These are phyloP conservation scores for Nannizzia gypsea DNA, from an alignment of 2,329 filamentous ascomycete species.

Conservation along the genomic window DNA sequence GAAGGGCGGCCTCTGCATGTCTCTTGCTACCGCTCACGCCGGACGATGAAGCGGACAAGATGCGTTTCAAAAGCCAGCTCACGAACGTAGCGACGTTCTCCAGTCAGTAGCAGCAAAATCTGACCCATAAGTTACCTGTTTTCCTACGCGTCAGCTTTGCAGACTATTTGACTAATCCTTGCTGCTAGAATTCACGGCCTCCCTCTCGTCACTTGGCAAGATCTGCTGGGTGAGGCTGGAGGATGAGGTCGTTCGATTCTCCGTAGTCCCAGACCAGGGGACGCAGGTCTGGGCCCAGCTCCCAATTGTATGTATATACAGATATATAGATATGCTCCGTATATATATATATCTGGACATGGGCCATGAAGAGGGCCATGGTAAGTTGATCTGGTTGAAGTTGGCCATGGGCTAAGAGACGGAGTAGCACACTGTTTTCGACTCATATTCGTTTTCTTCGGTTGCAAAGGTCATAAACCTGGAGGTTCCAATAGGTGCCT, in stretches of 20 bases:
- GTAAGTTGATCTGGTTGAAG: not conserved
- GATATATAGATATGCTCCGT: too few relatives aligned
- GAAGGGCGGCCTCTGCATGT: not conserved
- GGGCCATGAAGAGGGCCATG: too few relatives aligned
- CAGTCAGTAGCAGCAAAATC: conserved; percentile 29
- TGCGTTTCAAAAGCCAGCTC: conserved; percentile 45
- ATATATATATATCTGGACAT: conserved; percentile 17
- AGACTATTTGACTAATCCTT: not conserved
- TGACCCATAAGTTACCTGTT: not conserved
- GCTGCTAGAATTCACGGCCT: conserved; percentile 48
- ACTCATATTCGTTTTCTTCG: conserved; percentile 78
- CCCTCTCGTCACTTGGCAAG: conserved; percentile 57
- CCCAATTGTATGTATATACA: conserved; percentile 26
- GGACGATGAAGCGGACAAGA: conserved; percentile 16
- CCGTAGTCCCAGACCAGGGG: conserved; percentile 85
- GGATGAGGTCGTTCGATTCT: conserved; percentile 80
- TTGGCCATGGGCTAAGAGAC: not conserved
- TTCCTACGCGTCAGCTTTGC: conserved; percentile 5
- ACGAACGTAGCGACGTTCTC: conserved; percentile 42
- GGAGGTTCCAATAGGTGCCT: conserved; percentile 75
- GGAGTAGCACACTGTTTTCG: conserved; percentile 69
- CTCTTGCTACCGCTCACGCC: not conserved
- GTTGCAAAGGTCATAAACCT: conserved; percentile 92
- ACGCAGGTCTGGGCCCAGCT: conserved; percentile 92
- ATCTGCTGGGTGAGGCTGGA: conserved; percentile 85